Base-by-base conservation (phyloP, 1,284 basidiomycete genomes). In the Malassezia obtusa region DNA sequence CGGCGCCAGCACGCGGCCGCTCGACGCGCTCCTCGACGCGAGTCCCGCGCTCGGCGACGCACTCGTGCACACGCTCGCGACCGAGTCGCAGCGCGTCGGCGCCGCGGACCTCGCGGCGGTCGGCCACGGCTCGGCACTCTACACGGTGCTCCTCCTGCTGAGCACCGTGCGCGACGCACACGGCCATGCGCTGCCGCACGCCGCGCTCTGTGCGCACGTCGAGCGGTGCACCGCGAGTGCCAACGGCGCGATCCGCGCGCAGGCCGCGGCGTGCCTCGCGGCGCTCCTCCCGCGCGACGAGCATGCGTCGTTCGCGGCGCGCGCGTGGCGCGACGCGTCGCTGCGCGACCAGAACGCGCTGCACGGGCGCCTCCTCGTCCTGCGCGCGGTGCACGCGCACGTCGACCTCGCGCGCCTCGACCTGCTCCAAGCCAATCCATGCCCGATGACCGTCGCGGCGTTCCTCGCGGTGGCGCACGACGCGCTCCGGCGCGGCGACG, bases 121-220 rank as follows among this genome's bases (percentile, higher is more conserved):
- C 6, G 57, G 41, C 6, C 43, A 55, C 19, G 65, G 60, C 28
- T 64, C 64, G 2, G 60, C 61, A 24, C 45, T 68, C 2, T 69
- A 63, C 39, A 63, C 68, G 0, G 60, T 67, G 15, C 61, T 70
- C 21, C 59, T 69, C 50, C 58, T 71, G 2, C 57, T 71, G 40
- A 61, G 59, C n/a, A 52, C 57, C 3, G 48, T 64, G 57, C 65
- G 63, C 45, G 59, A 59, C 12, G 26, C 15, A n/a, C n/a, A n/a
- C n/a, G n/a, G n/a, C n/a, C n/a, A n/a, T n/a, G 26, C 26, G 17
- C 26, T 40, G 38, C 38, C 15, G 21, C 26, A 21, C 22, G 22
- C 38, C 2, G n/a, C 48, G 50, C 11, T 40, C 48, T 12, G 28
- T 59, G n/a, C 38, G 4, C 38, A 40, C 22, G 43, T 67, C 2